phyloP scores from a whole-genome alignment of 805 yeast species.

The Suhomyces kilbournensis region DNA sequence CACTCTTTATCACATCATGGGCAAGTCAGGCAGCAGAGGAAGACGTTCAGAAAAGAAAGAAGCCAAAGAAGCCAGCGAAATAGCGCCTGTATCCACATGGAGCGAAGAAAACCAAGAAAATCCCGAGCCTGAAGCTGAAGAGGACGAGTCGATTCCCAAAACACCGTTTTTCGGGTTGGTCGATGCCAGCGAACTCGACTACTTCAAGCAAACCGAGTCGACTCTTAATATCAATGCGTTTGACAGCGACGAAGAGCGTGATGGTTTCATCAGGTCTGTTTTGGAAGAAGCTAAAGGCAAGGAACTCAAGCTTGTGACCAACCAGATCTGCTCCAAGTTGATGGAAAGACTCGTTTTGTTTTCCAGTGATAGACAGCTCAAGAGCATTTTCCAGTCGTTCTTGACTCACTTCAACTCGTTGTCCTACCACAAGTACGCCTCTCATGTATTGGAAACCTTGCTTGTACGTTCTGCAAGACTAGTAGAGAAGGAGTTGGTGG shows the following conservation, averaged over 20 bases:
- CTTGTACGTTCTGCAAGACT: slow-evolving; percentile 71
- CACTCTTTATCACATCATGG: slow-evolving; percentile 1
- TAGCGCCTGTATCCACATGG: neutral
- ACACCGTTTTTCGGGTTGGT: slow-evolving; percentile 79
- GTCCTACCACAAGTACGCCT: slow-evolving; percentile 84
- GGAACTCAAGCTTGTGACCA: slow-evolving; percentile 87
- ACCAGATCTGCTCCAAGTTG: slow-evolving; percentile 91
- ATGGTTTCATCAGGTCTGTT: slow-evolving; percentile 70
- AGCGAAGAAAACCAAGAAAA: slow-evolving; percentile 3
- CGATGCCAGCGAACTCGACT: slow-evolving; percentile 79
- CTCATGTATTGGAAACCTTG: slow-evolving; percentile 89
- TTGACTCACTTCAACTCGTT: slow-evolving; percentile 72
- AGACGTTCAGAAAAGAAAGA: slow-evolving; percentile 39
- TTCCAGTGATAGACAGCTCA: slow-evolving; percentile 64
- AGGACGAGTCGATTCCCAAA: slow-evolving; percentile 6
- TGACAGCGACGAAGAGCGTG: slow-evolving; percentile 66
- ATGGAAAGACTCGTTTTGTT: slow-evolving; percentile 79
- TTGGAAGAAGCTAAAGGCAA: slow-evolving; percentile 85
- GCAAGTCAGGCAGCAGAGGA: slow-evolving; percentile 33
- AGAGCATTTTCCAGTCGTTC: slow-evolving; percentile 62
- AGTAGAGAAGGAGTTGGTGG: slow-evolving; percentile 67
- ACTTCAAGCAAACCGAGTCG: slow-evolving; percentile 90
- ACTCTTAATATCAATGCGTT: slow-evolving; percentile 80
- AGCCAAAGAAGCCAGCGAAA: slow-evolving; percentile 23
- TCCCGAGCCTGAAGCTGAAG: slow-evolving; percentile 6